These are phyloP conservation scores for Eleusine coracana DNA, from an alignment of 176 grass and related monocot species.

Conservation along the genomic window DNA sequence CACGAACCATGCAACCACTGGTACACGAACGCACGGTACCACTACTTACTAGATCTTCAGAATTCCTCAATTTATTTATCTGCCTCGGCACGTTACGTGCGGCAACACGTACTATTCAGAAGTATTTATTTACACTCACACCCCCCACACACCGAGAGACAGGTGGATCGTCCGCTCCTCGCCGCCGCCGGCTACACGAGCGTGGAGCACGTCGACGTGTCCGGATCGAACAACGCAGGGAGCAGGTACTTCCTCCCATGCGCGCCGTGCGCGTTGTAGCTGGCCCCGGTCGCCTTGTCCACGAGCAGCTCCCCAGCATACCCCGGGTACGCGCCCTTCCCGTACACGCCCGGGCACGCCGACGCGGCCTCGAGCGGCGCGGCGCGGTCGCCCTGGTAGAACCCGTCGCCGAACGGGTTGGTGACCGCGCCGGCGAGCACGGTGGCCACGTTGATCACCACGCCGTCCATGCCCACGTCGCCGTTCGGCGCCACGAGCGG, in stretches of 20 bases:
- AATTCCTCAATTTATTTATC: neutral
- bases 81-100: neutral
- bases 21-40: neutral
- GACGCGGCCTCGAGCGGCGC: slow-evolving; percentile 57
- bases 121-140: neutral
- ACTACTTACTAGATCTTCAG: neutral
- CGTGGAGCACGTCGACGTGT: slow-evolving; percentile 33
- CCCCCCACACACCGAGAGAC: too few species aligned
- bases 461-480: slow-evolving; percentile 68
- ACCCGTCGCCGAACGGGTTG: slow-evolving; percentile 61
- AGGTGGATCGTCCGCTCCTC: slow-evolving; percentile 29
- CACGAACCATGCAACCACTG: neutral
- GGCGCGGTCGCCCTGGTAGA: slow-evolving; percentile 52
- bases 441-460: slow-evolving; percentile 60
- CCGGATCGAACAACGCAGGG: slow-evolving; percentile 54
- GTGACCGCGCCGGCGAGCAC: slow-evolving; percentile 54
- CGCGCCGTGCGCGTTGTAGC: slow-evolving; percentile 58
- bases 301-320: slow-evolving; percentile 40
- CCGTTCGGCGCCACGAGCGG: slow-evolving; percentile 71
- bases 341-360: slow-evolving; percentile 59
- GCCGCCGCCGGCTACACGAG: slow-evolving; percentile 37
- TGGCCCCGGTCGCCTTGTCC: slow-evolving; percentile 37
- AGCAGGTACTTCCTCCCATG: slow-evolving; percentile 59
- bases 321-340: slow-evolving; percentile 53
- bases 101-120: neutral